Evolutionary conservation across 257 asterid genomes (phyloP), one percentile per base, ranked within the genome.

Genomic region (Mitragyna speciosa): DNA sequence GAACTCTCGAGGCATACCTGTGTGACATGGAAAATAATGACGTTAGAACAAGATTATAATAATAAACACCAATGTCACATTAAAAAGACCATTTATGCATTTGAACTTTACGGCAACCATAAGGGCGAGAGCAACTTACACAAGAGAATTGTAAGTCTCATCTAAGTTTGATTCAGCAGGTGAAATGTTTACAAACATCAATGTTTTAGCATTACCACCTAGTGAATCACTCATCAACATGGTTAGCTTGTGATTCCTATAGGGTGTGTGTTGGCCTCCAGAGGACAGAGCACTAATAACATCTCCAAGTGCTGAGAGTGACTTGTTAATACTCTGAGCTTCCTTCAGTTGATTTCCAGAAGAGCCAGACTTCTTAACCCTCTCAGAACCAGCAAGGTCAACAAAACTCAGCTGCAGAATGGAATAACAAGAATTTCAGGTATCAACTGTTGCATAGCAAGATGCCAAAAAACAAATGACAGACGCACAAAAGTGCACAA

Each of bases 191-290:
- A 96, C 99, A 72, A 96, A 92, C 99, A 96, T 96, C 52, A 96
- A 78, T 0, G 99, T 96, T 87, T 96, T 96, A 12, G 98, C 99
- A 85, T 96, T 96, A 17, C 99, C 99, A 19, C 99, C 99, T 0
- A 96, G 87, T 19, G 99, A 96, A 84, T 96, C 98, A 64, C 98
- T 96, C 99, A 94, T 96, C 89, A 96, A 80, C 99, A 94, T 94
- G 16, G 98, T 96, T 61, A 96, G 85, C 87, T 96, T 96, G 89
- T 96, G 99, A 84, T 96, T 96, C 80, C 99, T 85, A 87, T 96
- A 94, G 47, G 99, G 99, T 48, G 92, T 94, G 91, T 96, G 99
- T 79, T 93, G 97, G 81, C 83, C 88, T 76, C 95, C 89, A 14
- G 97, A 87, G 28, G 99, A 88, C 71, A 96, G 84, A 79, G 99